These are phyloP conservation scores for Sophora flavescens DNA, from an alignment of 306 rosid species.

Conservation along the genomic window DNA sequence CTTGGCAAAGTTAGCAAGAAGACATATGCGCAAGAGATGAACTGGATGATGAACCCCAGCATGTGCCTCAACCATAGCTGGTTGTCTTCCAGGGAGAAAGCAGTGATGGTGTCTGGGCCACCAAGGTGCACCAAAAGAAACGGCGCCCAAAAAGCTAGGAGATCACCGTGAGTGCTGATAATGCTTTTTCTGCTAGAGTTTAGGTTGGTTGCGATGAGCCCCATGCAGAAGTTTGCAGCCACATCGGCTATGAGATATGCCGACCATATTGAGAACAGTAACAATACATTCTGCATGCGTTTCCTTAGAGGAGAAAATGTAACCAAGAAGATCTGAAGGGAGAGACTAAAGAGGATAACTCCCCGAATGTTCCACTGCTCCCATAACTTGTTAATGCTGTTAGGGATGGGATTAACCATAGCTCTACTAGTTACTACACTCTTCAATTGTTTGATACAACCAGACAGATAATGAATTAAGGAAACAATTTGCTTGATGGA, in stretches of 20 bases:
- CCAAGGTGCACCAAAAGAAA: slow-evolving; percentile 22
- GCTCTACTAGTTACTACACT: too few relatives aligned
- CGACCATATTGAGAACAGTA: not conserved
- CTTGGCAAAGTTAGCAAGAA: too few relatives aligned
- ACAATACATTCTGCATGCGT: not conserved
- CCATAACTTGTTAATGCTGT: not conserved
- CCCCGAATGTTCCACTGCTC: not conserved
- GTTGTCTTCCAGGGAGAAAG: slow-evolving; percentile 19
- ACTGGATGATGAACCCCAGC: not conserved
- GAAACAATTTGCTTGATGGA: too few relatives aligned
- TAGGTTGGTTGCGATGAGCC: not conserved
- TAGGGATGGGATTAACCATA: too few relatives aligned
- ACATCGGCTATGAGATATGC: slow-evolving; percentile 20
- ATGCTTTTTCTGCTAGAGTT: rapidly evolving
- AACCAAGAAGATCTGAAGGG: not conserved
- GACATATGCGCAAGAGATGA: too few relatives aligned
- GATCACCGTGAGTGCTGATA: not conserved
- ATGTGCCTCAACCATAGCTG: not conserved
- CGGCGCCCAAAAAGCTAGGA: not conserved
- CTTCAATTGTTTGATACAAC: too few relatives aligned
- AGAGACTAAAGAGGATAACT: slow-evolving; percentile 11
- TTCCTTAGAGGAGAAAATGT: not conserved
- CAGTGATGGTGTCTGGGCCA: slow-evolving; percentile 35
- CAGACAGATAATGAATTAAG: too few relatives aligned
- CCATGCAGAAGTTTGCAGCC: slow-evolving; percentile 23